Evolutionary conservation across 192 early-diverging fungal genomes (phyloP).

Genomic region (Backusella luteola): DNA sequence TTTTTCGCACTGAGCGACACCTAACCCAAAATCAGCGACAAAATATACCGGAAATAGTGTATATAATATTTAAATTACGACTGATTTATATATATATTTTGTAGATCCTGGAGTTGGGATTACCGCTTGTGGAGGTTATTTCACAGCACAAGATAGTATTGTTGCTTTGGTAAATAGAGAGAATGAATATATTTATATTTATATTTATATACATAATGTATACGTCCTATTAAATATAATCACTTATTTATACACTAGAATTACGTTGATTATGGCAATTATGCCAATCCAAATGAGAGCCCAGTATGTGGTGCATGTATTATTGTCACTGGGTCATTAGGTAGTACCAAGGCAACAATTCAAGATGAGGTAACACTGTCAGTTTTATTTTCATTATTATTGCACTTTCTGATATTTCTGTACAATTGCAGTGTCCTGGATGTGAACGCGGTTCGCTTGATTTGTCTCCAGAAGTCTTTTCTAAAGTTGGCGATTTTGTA

Average conservation of each 20-base stretch:
- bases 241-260: conserved; percentile 28
- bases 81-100: not conserved
- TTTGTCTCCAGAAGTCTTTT: conserved; percentile 35
- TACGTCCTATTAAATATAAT: conserved; percentile 19
- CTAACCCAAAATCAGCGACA: too few relatives aligned
- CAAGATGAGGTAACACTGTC: conserved; percentile 49
- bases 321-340: conserved; percentile 46
- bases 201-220: conserved; percentile 7
- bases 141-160: conserved; percentile 27
- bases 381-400: not conserved
- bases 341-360: conserved; percentile 47
- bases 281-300: conserved; percentile 36
- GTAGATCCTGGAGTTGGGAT: conserved; percentile 31
- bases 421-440: conserved; percentile 15
- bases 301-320: conserved; percentile 55
- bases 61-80: too few relatives aligned
- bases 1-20: too few relatives aligned
- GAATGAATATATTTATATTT: conserved; percentile 6
- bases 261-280: conserved; percentile 48
- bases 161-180: conserved; percentile 30
- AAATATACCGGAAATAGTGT: too few relatives aligned
- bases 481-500: conserved; percentile 25
- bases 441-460: conserved; percentile 32
- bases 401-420: conserved; percentile 3
- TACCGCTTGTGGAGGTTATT: conserved; percentile 27